These are phyloP conservation scores for Lentinula novae-zelandiae DNA, from an alignment of 1,284 basidiomycete genomes.

Conservation along the genomic window DNA sequence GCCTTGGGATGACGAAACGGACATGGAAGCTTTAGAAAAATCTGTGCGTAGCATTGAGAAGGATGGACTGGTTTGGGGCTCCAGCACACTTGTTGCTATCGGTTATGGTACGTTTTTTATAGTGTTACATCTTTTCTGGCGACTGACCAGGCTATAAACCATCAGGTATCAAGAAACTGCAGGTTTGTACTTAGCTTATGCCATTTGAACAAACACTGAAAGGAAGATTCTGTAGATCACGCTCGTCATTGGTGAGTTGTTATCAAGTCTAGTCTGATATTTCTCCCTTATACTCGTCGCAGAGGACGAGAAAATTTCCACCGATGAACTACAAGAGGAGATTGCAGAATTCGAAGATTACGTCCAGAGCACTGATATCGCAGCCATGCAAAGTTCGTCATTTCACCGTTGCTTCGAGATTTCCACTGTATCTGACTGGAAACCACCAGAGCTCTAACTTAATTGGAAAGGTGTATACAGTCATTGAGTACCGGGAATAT, in stretches of 20 bases:
- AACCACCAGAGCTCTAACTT: slow-evolving; percentile 34
- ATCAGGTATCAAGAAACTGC: slow-evolving; percentile 71
- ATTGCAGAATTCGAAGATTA: slow-evolving; percentile 89
- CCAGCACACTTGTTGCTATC: slow-evolving; percentile 87
- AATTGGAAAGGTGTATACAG: background rate
- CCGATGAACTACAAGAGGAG: slow-evolving; percentile 93
- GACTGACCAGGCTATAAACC: background rate
- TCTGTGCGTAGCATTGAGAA: slow-evolving; percentile 84
- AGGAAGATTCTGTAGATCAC: slow-evolving; percentile 65
- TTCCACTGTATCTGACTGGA: slow-evolving; percentile 7
- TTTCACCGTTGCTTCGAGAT: background rate
- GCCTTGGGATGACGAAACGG: slow-evolving; percentile 99
- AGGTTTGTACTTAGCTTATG: slow-evolving; percentile 60
- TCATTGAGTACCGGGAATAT: background rate
- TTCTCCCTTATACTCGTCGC: slow-evolving; percentile 14
- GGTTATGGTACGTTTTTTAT: slow-evolving; percentile 67
- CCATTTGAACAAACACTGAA: background rate
- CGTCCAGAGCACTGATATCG: slow-evolving; percentile 92
- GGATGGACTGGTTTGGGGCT: slow-evolving; percentile 95
- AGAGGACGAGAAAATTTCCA: slow-evolving; percentile 95
- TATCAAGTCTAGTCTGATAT: background rate
- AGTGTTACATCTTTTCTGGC: background rate
- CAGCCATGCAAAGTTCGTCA: slow-evolving; percentile 82
- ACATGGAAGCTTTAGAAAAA: slow-evolving; percentile 87
- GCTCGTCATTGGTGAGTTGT: slow-evolving; percentile 83